phyloP scores from a whole-genome alignment of 2,329 filamentous ascomycete species.

The Grosmannia serpens region DNA sequence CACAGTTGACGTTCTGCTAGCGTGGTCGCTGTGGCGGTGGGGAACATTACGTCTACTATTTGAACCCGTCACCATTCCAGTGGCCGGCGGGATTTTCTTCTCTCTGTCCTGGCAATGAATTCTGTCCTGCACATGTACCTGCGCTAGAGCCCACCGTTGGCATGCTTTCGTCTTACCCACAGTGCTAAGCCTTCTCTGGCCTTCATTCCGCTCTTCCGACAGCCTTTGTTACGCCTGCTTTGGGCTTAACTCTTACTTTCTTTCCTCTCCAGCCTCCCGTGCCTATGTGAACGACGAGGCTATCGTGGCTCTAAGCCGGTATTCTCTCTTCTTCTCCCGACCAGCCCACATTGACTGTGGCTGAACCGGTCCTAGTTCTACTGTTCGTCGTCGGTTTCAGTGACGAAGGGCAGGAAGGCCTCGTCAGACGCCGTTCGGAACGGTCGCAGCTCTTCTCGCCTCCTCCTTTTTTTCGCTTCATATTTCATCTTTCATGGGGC shows the following conservation, averaged over 20 bases:
- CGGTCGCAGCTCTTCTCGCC: not conserved
- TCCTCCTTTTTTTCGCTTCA: not conserved
- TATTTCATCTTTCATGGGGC: not conserved
- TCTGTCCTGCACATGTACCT: not conserved
- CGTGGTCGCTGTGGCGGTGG: not conserved
- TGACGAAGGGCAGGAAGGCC: not conserved
- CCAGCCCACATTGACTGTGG: not conserved
- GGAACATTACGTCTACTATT: not conserved
- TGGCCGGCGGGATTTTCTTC: not conserved
- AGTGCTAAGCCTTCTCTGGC: not conserved
- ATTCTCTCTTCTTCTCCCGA: not conserved
- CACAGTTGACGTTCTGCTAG: not conserved
- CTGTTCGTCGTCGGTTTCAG: not conserved
- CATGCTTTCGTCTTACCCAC: not conserved
- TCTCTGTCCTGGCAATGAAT: not conserved
- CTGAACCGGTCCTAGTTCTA: not conserved
- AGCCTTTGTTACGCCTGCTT: not conserved
- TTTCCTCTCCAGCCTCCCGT: not conserved
- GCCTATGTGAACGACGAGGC: not conserved
- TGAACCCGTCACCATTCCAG: not conserved
- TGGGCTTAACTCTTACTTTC: not conserved
- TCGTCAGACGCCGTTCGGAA: not conserved
- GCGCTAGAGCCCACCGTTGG: not conserved
- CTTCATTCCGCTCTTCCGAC: not conserved
- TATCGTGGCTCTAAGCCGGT: not conserved